Base-by-base conservation (phyloP, 768 basidiomycete species). In the Podaxis sp. region DNA sequence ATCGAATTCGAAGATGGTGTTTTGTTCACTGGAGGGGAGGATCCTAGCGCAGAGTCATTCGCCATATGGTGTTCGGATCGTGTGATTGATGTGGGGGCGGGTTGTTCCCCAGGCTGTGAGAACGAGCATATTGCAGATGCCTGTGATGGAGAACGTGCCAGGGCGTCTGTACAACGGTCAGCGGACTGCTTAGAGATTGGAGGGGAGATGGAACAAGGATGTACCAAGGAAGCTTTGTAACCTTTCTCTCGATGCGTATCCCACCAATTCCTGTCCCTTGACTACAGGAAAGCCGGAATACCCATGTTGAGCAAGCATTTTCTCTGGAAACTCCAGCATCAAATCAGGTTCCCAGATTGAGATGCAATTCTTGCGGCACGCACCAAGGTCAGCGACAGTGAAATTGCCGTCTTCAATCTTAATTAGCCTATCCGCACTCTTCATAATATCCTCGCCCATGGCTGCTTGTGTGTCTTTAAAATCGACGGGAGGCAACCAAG, bases 271-370 rank as follows among this genome's bases (percentile, higher is more conserved):
- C 10, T 75, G 74, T 46, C 73, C 72, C 7, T 76, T 78, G 17
- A 88, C 78, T 3, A 91, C 85, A 8, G 89, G 89, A 69, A 87
- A 90, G 8, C 88, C 89, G 61, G 86, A 82, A 70, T 78, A 88
- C 26, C 77, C 69, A 64, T 84, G 73, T 52, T 70, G 70, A 17
- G 74, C 70, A 33, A 87, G 66, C n/a, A 87, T 67, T 36, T 55
- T 41, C 40, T 55, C 60, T 62, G 15, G 17, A 48, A 56, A 61
- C 64, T 40, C 20, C 44, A 24, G 30, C 22, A 11, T 38, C 2
- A 44, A 26, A 17, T n/a, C n/a, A 55, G 17, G 4, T 5, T 17
- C 6, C 17, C n/a, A 38, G 38, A 3, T 5, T 10, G 36, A 22
- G 10, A 33, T 4, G 48, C 20, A 30, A 12, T 58, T 38, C 28